A percentile compares a stretch with the other conserved stretches of the same genome.
phyloP scores from a whole-genome alignment of 2,329 filamentous ascomycete species.

The Hypomyces rosellus region DNA sequence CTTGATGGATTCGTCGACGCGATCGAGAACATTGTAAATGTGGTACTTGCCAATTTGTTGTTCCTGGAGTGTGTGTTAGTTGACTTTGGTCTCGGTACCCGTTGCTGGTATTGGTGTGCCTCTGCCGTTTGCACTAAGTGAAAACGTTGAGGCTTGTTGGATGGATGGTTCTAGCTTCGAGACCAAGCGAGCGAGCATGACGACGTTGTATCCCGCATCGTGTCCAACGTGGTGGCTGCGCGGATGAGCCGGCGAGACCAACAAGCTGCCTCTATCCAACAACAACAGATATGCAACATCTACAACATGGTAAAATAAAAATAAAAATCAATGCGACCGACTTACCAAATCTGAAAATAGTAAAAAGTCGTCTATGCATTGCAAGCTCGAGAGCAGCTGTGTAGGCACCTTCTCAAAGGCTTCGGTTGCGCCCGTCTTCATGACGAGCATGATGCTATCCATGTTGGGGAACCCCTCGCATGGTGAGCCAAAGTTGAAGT shows the following conservation, averaged over 20 bases:
- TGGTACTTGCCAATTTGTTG: constrained; percentile 43
- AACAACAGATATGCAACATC: not conserved
- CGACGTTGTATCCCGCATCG: too few relatives aligned
- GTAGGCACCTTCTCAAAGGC: constrained; percentile 47
- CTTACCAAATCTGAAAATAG: constrained; percentile 49
- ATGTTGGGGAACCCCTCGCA: constrained; percentile 38
- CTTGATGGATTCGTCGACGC: constrained; percentile 31
- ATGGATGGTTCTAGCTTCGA: not conserved
- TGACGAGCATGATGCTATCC: constrained; percentile 42
- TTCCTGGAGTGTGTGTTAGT: constrained; percentile 27
- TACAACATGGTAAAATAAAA: constrained; percentile 1
- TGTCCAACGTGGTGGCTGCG: too few relatives aligned
- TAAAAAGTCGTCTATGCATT: constrained; percentile 48
- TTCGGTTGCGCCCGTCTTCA: constrained; percentile 56
- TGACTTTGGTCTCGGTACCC: not conserved
- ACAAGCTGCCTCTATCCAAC: too few relatives aligned
- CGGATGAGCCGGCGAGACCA: too few relatives aligned
- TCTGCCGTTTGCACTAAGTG: not conserved
- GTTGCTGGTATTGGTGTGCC: not conserved
- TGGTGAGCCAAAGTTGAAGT: constrained; percentile 30
- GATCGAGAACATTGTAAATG: constrained; percentile 35
- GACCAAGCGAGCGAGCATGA: too few relatives aligned
- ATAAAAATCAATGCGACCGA: not conserved
- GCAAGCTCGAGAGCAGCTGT: constrained; percentile 48
- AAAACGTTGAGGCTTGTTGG: not conserved